phyloP scores from a whole-genome alignment of 164 flowering plant genomes.

The Umbilicus rupestris region DNA sequence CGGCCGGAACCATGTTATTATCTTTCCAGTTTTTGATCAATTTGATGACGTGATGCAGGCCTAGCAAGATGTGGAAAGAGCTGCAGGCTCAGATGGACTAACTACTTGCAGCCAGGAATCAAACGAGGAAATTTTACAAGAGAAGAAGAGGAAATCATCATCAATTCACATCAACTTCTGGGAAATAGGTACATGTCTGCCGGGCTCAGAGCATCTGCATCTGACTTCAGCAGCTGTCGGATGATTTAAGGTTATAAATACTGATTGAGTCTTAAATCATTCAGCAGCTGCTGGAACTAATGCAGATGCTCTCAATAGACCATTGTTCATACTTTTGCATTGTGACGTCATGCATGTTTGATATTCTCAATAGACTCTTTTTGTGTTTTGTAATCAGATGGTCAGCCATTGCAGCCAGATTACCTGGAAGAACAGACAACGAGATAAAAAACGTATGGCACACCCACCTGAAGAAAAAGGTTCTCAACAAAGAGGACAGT shows the following conservation, averaged over 20 bases:
- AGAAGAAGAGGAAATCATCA: constrained; percentile 6
- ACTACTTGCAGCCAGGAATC: constrained; percentile 5
- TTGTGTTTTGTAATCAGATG: constrained; percentile 1
- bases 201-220: no score
- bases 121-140: constrained; percentile 3
- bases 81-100: constrained; percentile 6
- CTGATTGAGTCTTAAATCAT: no score
- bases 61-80: constrained; percentile 5
- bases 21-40: background rate
- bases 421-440: constrained; percentile 9
- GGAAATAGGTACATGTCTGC: background rate
- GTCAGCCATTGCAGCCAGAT: constrained; percentile 11
- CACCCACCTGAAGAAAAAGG: constrained; percentile 9
- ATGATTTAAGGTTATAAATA: no score
- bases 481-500: background rate
- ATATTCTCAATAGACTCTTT: background rate
- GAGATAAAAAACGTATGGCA: constrained; percentile 11
- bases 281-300: no score
- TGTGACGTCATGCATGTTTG: background rate
- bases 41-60: background rate
- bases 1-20: background rate
- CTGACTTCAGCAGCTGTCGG: no score
- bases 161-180: background rate
- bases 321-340: no score
- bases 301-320: no score